phyloP scores from a whole-genome alignment of 495 filamentous ascomycete genomes.

The Aspergillus heteromorphus region DNA sequence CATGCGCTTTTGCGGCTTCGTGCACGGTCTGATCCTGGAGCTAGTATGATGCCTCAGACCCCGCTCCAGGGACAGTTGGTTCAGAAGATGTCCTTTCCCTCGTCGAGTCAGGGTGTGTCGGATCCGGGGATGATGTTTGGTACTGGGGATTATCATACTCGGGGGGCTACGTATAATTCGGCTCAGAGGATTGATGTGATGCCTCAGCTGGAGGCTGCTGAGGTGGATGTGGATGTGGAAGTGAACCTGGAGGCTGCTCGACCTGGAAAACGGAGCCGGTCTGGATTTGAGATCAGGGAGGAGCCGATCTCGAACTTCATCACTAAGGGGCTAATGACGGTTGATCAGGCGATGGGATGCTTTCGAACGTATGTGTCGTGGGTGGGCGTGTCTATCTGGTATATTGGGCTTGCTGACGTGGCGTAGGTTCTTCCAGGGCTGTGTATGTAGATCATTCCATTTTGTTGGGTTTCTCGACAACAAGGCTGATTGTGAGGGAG shows the following conservation, averaged over 20 bases:
- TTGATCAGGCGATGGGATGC: conserved; percentile 27
- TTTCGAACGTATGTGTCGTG: conserved; percentile 29
- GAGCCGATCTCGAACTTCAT: conserved; percentile 34
- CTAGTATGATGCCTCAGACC: too few species aligned
- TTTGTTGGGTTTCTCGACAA: too few species aligned
- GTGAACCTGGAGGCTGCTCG: neutral
- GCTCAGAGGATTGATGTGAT: neutral
- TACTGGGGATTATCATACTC: neutral
- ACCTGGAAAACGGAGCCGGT: conserved; percentile 22
- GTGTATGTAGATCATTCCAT: conserved; percentile 18
- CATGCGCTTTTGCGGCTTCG: conserved; percentile 16
- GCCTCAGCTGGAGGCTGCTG: neutral
- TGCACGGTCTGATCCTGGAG: neutral
- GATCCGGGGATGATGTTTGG: neutral
- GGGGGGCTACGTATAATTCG: neutral
- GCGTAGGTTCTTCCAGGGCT: conserved; percentile 41
- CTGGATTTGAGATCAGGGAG: conserved; percentile 33
- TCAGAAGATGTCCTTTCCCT: neutral
- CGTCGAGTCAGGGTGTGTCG: neutral
- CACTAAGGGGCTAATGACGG: conserved; percentile 29
- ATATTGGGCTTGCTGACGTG: neutral
- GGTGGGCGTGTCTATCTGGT: too few species aligned
- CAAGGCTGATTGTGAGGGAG: conserved; percentile 1
- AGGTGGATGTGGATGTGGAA: neutral
- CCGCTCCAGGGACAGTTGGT: neutral